Evolutionary conservation across 2,329 filamentous ascomycete species (phyloP), one percentile per base, ranked within the genome.

Genomic region (Fusarium sp.): DNA sequence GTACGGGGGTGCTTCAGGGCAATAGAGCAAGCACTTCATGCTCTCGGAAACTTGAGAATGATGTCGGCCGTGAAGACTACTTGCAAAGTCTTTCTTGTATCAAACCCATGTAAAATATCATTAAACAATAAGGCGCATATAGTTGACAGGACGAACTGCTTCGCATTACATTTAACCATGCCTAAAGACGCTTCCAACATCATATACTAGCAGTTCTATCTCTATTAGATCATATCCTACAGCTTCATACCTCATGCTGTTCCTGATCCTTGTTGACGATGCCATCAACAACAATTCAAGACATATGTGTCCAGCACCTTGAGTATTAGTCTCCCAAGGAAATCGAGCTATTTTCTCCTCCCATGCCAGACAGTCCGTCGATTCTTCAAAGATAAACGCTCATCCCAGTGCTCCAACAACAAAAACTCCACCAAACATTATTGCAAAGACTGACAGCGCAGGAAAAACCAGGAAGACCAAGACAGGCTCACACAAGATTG

Each of bases 161-260:
- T 58, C 36, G 30, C 30, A 72, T 72, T 75, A 66, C 32, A 38
- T 69, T 62, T 62, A 73, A 39, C 45, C 52, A 39, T 54, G 57
- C 42, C 55, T 28, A 56, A 39, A 52, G n/a, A 24, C 38, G 39
- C 64, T 51, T 48, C 28, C 26, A 64, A 42, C 36, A 55, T 41
- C 50, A 38, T 62, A 50, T 38, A 50, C 57, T 62, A 48, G 42
- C 61, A 69, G 59, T 70, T 75, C 68, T 70, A 74, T 64, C 56
- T 76, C 62, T 76, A 72, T 76, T 72, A 70, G 60, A 63, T 67
- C 75, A 73, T 78, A 75, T 75, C 68, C 76, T 75, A 70, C 72
- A 75, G 54, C 66, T 51, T 75, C 72, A 55, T 73, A 42, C 58
- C 57, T 67, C 57, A 66, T 70, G 61, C 56, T 52, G 51, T 54